These are phyloP conservation scores for Mycena sanguinolenta DNA, from an alignment of 768 basidiomycete species.

Conservation along the genomic window DNA sequence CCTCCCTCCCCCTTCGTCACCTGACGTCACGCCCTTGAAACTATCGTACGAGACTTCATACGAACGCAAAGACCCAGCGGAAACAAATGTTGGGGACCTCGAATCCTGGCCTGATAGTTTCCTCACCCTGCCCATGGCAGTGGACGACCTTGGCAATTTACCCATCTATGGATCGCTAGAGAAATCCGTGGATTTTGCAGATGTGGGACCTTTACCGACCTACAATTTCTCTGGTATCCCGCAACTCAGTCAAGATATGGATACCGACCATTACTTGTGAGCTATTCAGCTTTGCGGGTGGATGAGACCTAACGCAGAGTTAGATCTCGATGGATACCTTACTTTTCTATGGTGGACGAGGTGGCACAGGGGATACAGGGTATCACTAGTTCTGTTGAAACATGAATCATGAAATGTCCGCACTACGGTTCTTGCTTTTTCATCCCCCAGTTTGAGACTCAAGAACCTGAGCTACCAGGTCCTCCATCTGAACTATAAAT, in stretches of 20 bases:
- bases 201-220: neutral
- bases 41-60: neutral
- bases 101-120: constrained; percentile 9
- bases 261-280: constrained; percentile 10
- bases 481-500: no score
- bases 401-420: neutral
- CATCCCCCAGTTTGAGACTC: no score
- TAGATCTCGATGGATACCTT: constrained; percentile 20
- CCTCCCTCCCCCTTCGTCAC: constrained; percentile 1
- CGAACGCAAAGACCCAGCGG: neutral
- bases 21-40: neutral
- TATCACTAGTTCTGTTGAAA: neutral
- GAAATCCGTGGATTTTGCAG: neutral
- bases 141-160: constrained; percentile 20
- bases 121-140: constrained; percentile 27
- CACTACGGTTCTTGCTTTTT: no score
- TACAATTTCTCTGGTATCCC: neutral
- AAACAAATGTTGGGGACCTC: neutral
- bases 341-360: constrained; percentile 5
- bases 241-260: neutral
- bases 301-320: neutral
- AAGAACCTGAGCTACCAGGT: no score
- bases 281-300: neutral
- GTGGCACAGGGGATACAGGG: constrained; percentile 12
- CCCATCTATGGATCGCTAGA: constrained; percentile 26